Percentiles rank a stretch among this genome's conserved stretches.
These are phyloP conservation scores for Galerina marginata DNA, from an alignment of 768 basidiomycete genomes.

Conservation along the genomic window DNA sequence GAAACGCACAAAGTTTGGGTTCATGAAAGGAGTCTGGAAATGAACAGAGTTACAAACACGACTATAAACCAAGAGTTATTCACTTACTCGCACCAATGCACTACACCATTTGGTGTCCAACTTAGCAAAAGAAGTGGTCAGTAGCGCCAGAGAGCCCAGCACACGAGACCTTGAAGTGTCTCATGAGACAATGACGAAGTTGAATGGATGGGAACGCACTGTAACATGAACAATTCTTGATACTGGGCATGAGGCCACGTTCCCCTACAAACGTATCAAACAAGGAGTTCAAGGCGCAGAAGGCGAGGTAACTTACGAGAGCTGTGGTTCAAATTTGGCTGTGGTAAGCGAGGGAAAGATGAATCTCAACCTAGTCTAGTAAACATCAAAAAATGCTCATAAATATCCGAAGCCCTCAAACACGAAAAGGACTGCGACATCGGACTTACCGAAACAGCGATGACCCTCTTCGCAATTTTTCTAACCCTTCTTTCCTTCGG, in stretches of 20 bases:
- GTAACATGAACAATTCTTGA: conserved; percentile 33
- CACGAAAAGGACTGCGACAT: not conserved
- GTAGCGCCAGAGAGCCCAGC: conserved; percentile 38
- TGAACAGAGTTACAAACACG: not conserved
- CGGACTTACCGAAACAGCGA: conserved; percentile 39
- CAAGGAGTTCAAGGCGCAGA: not conserved
- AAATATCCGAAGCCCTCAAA: not conserved
- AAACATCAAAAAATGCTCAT: not conserved
- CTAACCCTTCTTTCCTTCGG: conserved; percentile 45
- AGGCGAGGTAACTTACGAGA: conserved; percentile 36
- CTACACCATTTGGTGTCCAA: conserved; percentile 50
- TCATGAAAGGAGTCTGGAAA: conserved; percentile 49
- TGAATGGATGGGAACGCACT: conserved; percentile 29
- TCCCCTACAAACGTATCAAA: conserved; percentile 31
- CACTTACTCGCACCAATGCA: conserved; percentile 43
- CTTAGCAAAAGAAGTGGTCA: conserved; percentile 44
- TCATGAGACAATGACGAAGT: not conserved
- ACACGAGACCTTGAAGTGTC: conserved; percentile 30
- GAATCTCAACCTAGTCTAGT: conserved; percentile 42
- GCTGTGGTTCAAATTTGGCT: conserved; percentile 47
- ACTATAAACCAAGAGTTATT: not conserved
- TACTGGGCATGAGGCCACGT: conserved; percentile 48
- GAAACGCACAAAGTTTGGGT: conserved; percentile 51
- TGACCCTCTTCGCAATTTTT: conserved; percentile 37
- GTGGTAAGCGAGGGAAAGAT: conserved; percentile 43